A percentile compares a stretch with the other conserved stretches of the same genome.
Evolutionary conservation across 192 early-diverging fungal genomes (phyloP).

Genomic region (Pilaira anomala): DNA sequence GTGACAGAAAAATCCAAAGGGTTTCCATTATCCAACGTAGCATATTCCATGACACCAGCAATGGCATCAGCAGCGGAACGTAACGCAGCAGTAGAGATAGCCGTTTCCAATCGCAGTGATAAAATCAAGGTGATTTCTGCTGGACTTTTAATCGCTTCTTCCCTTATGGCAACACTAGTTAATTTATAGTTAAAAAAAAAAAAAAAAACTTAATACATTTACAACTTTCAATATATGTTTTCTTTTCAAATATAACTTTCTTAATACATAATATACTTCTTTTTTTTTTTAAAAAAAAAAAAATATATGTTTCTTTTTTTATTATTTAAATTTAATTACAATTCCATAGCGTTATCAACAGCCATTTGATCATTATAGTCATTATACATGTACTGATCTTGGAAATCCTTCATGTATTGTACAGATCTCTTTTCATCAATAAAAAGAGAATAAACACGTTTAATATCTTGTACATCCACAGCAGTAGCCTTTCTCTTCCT

Average conservation of each 20-base stretch:
- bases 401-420: conserved; percentile 91
- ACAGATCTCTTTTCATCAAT: conserved; percentile 96
- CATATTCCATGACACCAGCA: conserved; percentile 9
- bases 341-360: conserved; percentile 38
- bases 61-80: background rate
- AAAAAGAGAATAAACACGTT: conserved; percentile 91
- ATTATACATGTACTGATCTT: conserved; percentile 94
- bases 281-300: conserved; percentile 4
- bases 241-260: background rate
- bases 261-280: background rate
- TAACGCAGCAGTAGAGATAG: background rate
- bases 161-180: background rate
- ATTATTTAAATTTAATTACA: conserved; percentile 29
- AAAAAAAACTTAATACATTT: too few relatives aligned
- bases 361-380: conserved; percentile 37
- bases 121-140: background rate
- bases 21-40: background rate
- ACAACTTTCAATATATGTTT: background rate
- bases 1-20: background rate
- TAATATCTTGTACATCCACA: conserved; percentile 94
- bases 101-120: background rate
- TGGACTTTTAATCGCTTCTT: conserved; percentile 4
- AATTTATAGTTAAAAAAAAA: background rate
- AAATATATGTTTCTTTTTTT: background rate
- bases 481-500: conserved; percentile 84